Evolutionary conservation across 2,329 filamentous ascomycete genomes (phyloP), one percentile per base, ranked within the genome.

Genomic region (Fusarium chaquense): DNA sequence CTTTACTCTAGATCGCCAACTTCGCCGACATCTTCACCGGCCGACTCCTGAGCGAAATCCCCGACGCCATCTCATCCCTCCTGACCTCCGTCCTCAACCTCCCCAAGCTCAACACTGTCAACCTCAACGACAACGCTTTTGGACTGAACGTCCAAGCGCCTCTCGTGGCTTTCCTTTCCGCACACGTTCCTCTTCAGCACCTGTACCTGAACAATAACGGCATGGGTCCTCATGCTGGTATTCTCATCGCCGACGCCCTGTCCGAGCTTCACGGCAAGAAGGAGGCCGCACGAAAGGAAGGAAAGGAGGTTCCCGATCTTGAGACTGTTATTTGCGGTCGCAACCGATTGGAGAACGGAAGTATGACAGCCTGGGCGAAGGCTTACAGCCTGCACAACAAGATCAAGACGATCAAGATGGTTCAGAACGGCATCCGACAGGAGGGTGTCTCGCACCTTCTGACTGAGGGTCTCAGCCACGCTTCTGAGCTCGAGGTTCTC

Each of bases 141-240:
- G 96, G 96, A 59, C 89, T 98, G 66, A 98, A 97, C 82, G 97
- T 93, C 18, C 92, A 97, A 80, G 94, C 93, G 36, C 96, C 95
- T 12, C 89, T 99, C 50, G 93, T 97, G 73, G 92, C 93, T 64
- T 99, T 99, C 83, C 89, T 99, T 67, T 90, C 92, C 58, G 87
- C 90, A 62, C 95, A 98, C 82, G 89, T 92, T 5, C 95, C 96
- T 4, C 90, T 99, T 43, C 94, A 94, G 81, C 94, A 98, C 81
- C 89, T 99, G 30, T 93, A 97, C 81, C 89, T 99, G 62, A 98
- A 98, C 86, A 99, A 99, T 86, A 99, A 99, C 80, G 96, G 96
- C 30, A 89, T 99, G 38, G 96, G 96, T 15, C 96, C 96, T 24
- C 91, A 94, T 66, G 95, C 95, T 12, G 96, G 96, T 61, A 93